Evolutionary conservation across 257 asterid genomes (phyloP).

Genomic region (Agastache rugosa): DNA sequence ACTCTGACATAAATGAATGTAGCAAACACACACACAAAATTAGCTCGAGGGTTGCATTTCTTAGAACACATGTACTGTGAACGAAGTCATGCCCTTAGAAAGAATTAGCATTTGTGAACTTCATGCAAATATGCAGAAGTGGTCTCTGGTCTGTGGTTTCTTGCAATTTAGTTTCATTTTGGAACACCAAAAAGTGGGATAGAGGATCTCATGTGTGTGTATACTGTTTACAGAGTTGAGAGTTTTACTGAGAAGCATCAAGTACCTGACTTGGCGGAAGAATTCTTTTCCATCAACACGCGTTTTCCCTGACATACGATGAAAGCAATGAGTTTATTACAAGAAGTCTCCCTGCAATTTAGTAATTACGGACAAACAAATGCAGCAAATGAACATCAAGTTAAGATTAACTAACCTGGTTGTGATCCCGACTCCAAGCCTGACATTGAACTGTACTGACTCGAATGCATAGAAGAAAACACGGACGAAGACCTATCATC

Average conservation of each 20-base stretch:
- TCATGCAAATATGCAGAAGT: neutral
- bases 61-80: neutral
- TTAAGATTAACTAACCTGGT: slow-evolving; percentile 55
- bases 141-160: neutral
- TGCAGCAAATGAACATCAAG: neutral
- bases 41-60: neutral
- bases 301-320: slow-evolving; percentile 59
- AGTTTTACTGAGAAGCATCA: slow-evolving; percentile 8
- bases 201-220: neutral
- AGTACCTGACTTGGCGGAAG: slow-evolving; percentile 97
- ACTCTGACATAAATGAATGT: neutral
- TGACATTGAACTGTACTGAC: slow-evolving; percentile 74
- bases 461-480: slow-evolving; percentile 62
- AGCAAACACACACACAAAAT: neutral
- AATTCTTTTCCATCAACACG: slow-evolving; percentile 98
- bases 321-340: neutral
- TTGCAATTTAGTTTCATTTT: slow-evolving; percentile 13
- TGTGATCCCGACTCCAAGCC: slow-evolving; percentile 79
- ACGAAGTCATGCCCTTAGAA: neutral
- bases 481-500: slow-evolving; percentile 70
- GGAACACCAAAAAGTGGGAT: neutral
- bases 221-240: neutral
- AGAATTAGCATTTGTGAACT: neutral
- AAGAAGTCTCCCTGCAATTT: neutral
- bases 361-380: neutral